These are phyloP conservation scores for Podila epicladia DNA, from an alignment of 192 early-diverging fungal species.

Conservation along the genomic window DNA sequence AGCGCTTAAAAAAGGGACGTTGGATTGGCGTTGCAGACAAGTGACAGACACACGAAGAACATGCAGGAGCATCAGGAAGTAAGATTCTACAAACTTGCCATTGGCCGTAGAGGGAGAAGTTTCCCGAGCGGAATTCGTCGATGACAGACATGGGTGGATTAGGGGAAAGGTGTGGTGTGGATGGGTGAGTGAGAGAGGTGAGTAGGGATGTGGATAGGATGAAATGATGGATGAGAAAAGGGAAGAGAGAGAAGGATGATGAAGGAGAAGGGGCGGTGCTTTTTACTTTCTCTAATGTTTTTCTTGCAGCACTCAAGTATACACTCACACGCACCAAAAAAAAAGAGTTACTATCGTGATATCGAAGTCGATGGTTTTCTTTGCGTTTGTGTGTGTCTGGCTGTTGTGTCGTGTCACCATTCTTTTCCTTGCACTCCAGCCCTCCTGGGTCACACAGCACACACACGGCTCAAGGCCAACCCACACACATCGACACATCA, in stretches of 20 bases:
- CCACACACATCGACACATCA: too few relatives aligned
- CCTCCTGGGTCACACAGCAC: too few relatives aligned
- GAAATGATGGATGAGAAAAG: neutral
- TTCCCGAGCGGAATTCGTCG: constrained; percentile 59
- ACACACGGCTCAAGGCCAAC: too few relatives aligned
- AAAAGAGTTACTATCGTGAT: neutral
- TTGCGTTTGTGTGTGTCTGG: too few relatives aligned
- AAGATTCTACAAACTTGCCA: constrained; percentile 41
- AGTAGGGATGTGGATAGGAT: neutral
- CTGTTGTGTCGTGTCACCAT: too few relatives aligned
- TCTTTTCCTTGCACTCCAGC: too few relatives aligned
- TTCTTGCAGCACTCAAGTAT: neutral
- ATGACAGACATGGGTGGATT: constrained; percentile 47
- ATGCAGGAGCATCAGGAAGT: neutral
- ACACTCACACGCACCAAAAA: neutral
- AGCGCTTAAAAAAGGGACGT: neutral
- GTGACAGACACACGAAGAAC: too few relatives aligned
- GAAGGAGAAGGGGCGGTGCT: constrained; percentile 2
- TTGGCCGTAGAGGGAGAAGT: constrained; percentile 64
- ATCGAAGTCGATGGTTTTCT: too few relatives aligned
- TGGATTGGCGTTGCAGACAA: too few relatives aligned
- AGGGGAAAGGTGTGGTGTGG: too few relatives aligned
- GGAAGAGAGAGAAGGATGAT: constrained; percentile 5
- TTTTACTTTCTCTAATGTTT: neutral
- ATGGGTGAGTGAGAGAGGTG: neutral